Base-by-base conservation (phyloP, 257 asterid genomes). In the Thymus mandschuricus region DNA sequence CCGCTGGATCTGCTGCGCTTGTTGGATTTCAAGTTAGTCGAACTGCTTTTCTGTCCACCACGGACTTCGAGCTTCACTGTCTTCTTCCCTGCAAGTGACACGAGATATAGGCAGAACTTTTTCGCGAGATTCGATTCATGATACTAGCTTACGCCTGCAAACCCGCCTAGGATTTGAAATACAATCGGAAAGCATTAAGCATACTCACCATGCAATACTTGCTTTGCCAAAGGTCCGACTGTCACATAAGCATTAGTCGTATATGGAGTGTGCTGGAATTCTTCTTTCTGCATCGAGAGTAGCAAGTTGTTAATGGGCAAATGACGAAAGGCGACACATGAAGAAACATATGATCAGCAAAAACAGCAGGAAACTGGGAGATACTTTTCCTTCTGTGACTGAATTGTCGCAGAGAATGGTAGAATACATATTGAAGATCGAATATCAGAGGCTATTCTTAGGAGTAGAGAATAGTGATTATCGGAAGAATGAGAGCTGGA, bases 201-300 rank as follows among this genome's bases (percentile, higher is more conserved):
- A 71, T 63, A 48, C 82, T 83, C 81, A 89, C 99, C 97, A 46
- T 84, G 90, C 80, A 86, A 76, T 51, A 94, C 91, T 88, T 85
- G 88, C 71, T 84, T 91, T 11, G 87, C 95, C 68, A 89, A 82
- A 44, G 92, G 95, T 74, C 99, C 99, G 38, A 82, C 64, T 15
- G 97, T 85, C 60, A 91, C 89, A 81, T 94, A 94, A 55, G 99
- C 96, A 86, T 91, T 94, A 48, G 99, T 94, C 55, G 97, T 55
- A 79, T 86, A 94, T 38, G 97, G 95, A 72, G 96, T 94, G 80
- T 94, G 99, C 88, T 91, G 97, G 71, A 85, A 94, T 81, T 94
- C 97, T 87, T 94, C 99, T 89, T 94, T 91, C 99, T 94, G 96
- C 74, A 80, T 38, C 28, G 56, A 63, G 61, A 73, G 54, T 70